These are phyloP conservation scores for Syzygium oleosum DNA, from an alignment of 345 rosid genomes.

Conservation along the genomic window DNA sequence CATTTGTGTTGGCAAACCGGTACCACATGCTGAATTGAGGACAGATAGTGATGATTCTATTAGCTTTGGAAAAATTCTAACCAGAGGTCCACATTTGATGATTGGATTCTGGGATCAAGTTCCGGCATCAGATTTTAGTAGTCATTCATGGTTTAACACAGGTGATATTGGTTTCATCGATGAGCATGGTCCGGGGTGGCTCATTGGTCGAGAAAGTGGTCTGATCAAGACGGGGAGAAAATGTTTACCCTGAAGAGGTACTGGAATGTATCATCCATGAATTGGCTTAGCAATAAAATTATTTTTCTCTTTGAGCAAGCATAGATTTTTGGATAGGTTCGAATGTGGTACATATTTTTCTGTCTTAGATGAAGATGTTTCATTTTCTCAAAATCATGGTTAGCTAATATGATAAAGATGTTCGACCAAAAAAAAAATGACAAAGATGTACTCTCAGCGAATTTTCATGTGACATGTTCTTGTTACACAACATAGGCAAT, in stretches of 20 bases:
- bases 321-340: background rate
- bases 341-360: background rate
- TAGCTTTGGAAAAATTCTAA: conserved; percentile 46
- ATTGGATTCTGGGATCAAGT: conserved; percentile 54
- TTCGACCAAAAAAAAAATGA: too few relatives aligned
- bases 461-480: background rate
- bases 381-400: background rate
- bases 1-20: conserved; percentile 71
- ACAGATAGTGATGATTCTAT: conserved; percentile 32
- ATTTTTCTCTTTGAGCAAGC: background rate
- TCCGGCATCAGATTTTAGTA: conserved; percentile 5
- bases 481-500: conserved; percentile 8
- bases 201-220: conserved; percentile 63
- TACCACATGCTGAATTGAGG: conserved; percentile 66
- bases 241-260: conserved; percentile 87
- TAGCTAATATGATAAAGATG: background rate
- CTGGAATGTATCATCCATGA: background rate
- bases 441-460: background rate
- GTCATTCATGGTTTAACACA: conserved; percentile 65
- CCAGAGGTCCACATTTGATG: conserved; percentile 89
- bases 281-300: background rate
- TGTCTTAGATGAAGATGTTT: background rate
- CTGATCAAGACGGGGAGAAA: conserved; percentile 82
- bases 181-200: conserved; percentile 57
- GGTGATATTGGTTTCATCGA: conserved; percentile 71